Evolutionary conservation across 345 rosid genomes (phyloP), one percentile per base, ranked within the genome.

Genomic region (Gossypium anomalum): DNA sequence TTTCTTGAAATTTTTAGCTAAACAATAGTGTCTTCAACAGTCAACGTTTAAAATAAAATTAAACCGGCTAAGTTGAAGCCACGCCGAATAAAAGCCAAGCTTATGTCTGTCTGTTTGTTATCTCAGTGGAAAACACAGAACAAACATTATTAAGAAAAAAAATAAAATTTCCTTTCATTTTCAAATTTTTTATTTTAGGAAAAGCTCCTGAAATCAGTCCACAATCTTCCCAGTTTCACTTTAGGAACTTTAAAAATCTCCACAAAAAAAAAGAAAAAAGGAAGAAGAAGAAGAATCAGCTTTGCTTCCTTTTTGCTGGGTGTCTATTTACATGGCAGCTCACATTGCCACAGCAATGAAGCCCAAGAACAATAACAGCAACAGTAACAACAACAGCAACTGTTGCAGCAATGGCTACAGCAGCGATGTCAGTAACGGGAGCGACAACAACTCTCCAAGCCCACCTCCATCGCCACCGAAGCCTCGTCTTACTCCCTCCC

Each of bases 391-490:
- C 71, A 77, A 51, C 41, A 80, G 65, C 73, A 59, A 57, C 14
- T 13, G 22, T 34, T 60, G 62, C 62, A 27, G 17, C 77, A 77
- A 65, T 45, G 84, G 69, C 57, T 14, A 69, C 77, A 70, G 67
- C 25, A 76, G 83, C 79, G 83, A 83, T 65, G 59, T 72, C 56
- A 80, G 72, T 76, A 71, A 71, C 71, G 73, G 83, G 63, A 82
- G 84, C 66, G 84, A 88, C 62, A 82, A 82, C 78, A 87, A 85
- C 85, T 91, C 97, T 16, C 91, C 94, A 7, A 88, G 93, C 66
- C 91, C 94, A 3, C 94, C 94, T 51, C 85, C 85, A 0, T 87
- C 94, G 0, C 94, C 98, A 29, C 87, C 74, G 53, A 90, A 87
- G 29, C 86, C 61, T 2, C 60, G 73, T 11, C 60, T 70, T 29